A percentile compares a stretch with the other conserved stretches of the same genome.
Conservation (phyloP, 139 green algal species). For the Chlorella sp. region DNA sequence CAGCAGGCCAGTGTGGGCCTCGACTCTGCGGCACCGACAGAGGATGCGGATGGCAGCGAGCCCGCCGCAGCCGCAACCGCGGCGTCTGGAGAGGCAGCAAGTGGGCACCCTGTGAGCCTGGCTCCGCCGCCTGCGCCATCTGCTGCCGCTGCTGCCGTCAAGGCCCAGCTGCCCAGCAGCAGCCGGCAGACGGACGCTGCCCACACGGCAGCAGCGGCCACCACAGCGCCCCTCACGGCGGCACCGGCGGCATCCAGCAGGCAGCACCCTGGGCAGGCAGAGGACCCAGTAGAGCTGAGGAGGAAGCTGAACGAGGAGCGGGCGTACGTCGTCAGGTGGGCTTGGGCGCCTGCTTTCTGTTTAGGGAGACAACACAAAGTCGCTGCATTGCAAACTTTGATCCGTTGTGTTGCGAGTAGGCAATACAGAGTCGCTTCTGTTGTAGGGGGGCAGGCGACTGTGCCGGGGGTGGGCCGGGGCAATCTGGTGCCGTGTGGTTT, state of each 20-base stretch:
- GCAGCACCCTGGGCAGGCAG: background rate
- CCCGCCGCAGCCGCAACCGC: background rate
- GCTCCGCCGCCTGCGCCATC: background rate
- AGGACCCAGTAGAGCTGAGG: conserved; percentile 11
- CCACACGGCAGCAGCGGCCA: background rate
- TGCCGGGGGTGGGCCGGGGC: too few species aligned
- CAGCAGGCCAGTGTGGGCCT: background rate
- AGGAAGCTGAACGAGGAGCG: conserved; percentile 9
- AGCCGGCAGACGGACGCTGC: background rate
- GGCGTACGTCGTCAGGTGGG: background rate
- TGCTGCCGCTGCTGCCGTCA: background rate
- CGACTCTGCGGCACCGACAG: too few species aligned
- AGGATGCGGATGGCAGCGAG: background rate
- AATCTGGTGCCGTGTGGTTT: too few species aligned
- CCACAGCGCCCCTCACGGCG: background rate
- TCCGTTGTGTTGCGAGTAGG: too few species aligned
- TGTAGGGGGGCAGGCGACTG: too few species aligned
- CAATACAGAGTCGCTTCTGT: too few species aligned
- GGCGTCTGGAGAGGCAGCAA: background rate
- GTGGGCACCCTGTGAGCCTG: too few species aligned
- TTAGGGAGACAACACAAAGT: too few species aligned
- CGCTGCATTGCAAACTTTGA: too few species aligned
- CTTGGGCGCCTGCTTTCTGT: too few species aligned
- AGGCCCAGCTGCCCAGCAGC: background rate
- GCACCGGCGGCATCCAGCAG: background rate